A percentile compares a stretch with the other conserved stretches of the same genome.
These are phyloP conservation scores for Aspergillus egyptiacus DNA, from an alignment of 495 filamentous ascomycete species.

Conservation along the genomic window DNA sequence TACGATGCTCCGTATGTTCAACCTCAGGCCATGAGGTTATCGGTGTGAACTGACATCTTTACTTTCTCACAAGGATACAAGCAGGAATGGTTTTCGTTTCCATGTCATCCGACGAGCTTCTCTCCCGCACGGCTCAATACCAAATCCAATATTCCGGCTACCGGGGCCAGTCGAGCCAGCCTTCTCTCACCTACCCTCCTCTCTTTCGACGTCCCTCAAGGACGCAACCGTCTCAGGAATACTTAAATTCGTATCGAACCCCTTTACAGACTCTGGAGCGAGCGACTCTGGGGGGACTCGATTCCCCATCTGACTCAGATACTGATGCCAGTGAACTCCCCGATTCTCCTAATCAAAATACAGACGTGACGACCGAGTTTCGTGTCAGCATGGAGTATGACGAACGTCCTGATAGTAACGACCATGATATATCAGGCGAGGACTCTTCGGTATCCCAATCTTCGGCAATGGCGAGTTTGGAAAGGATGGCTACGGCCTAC, in stretches of 20 bases:
- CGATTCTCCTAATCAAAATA: constrained; percentile 6
- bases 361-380: constrained; percentile 34
- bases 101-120: constrained; percentile 71
- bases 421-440: constrained; percentile 4
- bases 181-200: too few relatives aligned
- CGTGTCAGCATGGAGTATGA: constrained; percentile 48
- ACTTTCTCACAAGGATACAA: constrained; percentile 47
- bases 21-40: neutral
- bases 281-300: constrained; percentile 20
- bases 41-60: constrained; percentile 3
- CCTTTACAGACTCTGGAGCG: constrained; percentile 32
- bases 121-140: constrained; percentile 67
- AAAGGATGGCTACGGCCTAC: constrained; percentile 2
- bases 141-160: constrained; percentile 58
- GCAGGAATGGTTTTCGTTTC: constrained; percentile 91
- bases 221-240: constrained; percentile 38
- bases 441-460: constrained; percentile 15
- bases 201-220: constrained; percentile 22
- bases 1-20: constrained; percentile 76
- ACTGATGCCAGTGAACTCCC: constrained; percentile 14
- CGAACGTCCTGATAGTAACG: constrained; percentile 27
- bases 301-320: constrained; percentile 21
- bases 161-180: constrained; percentile 18
- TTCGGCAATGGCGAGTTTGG: constrained; percentile 23
- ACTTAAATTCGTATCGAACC: constrained; percentile 32